These are phyloP conservation scores for Berkeleyomyces basicola DNA, from an alignment of 2,329 filamentous ascomycete genomes.

Conservation along the genomic window DNA sequence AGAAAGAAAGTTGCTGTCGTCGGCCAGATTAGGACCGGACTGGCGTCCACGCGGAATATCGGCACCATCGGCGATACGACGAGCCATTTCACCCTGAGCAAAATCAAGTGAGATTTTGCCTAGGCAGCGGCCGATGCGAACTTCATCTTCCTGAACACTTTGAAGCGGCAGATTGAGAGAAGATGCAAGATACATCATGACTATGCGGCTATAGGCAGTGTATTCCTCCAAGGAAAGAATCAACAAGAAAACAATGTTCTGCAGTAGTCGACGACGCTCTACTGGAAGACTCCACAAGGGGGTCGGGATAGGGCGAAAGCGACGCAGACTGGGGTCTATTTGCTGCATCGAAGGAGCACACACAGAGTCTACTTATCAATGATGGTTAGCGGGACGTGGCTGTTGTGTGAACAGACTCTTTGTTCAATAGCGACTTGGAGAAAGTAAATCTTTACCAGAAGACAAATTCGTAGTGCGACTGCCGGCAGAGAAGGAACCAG, in stretches of 20 bases:
- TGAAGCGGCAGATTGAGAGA: conserved; percentile 52
- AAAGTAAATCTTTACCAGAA: conserved; percentile 1
- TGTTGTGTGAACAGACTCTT: background rate
- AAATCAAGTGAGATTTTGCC: conserved; percentile 44
- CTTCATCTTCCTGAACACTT: conserved; percentile 53
- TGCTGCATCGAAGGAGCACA: conserved; percentile 25
- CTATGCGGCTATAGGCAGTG: conserved; percentile 51
- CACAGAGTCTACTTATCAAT: conserved; percentile 20
- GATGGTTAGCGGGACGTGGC: background rate
- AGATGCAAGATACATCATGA: conserved; percentile 53
- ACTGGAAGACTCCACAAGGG: conserved; percentile 41
- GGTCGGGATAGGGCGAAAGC: conserved; percentile 44
- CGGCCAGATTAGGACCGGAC: conserved; percentile 10
- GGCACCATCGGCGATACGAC: conserved; percentile 15
- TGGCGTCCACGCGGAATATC: conserved; percentile 19
- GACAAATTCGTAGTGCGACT: conserved; percentile 5
- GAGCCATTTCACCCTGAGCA: conserved; percentile 12
- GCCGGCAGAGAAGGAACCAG: conserved; percentile 1
- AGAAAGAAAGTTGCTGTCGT: conserved; percentile 45
- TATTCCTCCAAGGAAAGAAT: conserved; percentile 65
- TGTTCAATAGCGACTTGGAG: background rate
- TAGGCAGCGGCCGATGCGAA: conserved; percentile 56
- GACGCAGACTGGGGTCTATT: conserved; percentile 28
- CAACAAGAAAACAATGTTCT: conserved; percentile 57
- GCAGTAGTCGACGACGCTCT: conserved; percentile 47